Percentiles rank a stretch among this genome's conserved stretches.
Evolutionary conservation across 1,284 basidiomycete species (phyloP).

Genomic region (Tylopilus sp.): DNA sequence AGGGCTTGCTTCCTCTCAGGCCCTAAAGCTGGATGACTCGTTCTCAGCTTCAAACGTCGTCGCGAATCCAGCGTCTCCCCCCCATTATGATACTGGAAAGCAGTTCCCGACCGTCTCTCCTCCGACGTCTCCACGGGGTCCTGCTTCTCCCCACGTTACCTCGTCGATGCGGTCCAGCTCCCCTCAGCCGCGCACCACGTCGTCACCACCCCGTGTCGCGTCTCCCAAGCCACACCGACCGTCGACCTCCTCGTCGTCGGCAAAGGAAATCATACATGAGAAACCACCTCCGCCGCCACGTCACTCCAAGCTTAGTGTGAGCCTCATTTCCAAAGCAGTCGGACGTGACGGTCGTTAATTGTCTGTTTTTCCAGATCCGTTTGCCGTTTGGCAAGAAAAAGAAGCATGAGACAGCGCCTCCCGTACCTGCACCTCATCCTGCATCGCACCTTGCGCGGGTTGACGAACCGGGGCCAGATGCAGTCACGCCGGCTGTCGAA

Average conservation of each 20-base stretch:
- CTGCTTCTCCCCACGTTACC: constrained; percentile 36
- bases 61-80: constrained; percentile 28
- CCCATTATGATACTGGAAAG: constrained; percentile 22
- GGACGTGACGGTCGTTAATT: constrained; percentile 11
- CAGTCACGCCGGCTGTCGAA: constrained; percentile 52
- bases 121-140: constrained; percentile 33
- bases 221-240: constrained; percentile 54
- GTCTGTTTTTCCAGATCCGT: constrained; percentile 50
- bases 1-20: constrained; percentile 43
- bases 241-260: constrained; percentile 50
- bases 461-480: constrained; percentile 37
- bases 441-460: constrained; percentile 44
- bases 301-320: constrained; percentile 71
- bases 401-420: constrained; percentile 52
- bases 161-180: constrained; percentile 36
- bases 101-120: constrained; percentile 32
- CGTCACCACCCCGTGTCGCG: constrained; percentile 50
- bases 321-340: constrained; percentile 30
- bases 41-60: constrained; percentile 30
- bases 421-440: constrained; percentile 42
- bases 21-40: constrained; percentile 40
- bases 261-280: constrained; percentile 45
- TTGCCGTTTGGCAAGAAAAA: constrained; percentile 75
- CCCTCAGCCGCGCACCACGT: constrained; percentile 43
- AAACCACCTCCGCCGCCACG: constrained; percentile 49